phyloP scores from a whole-genome alignment of 2,329 filamentous ascomycete species.

The Clarireedia homoeocarpa region DNA sequence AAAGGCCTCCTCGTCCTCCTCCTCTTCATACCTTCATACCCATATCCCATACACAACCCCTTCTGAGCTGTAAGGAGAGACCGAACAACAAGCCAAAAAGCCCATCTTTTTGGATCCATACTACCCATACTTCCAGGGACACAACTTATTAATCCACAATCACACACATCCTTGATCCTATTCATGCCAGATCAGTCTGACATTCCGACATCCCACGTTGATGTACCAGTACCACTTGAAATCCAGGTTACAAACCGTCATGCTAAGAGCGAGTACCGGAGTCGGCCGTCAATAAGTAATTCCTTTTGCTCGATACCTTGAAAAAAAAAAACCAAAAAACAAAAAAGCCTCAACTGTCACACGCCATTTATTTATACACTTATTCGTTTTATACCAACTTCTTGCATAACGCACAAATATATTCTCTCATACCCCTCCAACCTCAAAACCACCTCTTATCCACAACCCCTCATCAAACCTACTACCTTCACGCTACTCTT shows the following conservation, averaged over 20 bases:
- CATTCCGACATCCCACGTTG: conserved; percentile 13
- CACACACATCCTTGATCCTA: neutral
- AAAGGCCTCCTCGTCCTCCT: neutral
- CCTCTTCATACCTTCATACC: neutral
- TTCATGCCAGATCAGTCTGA: conserved; percentile 15
- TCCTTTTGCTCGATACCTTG: conserved; percentile 8
- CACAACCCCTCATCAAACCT: neutral
- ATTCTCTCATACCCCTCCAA: neutral
- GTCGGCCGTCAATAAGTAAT: conserved; percentile 9
- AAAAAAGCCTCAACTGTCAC: neutral
- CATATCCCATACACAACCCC: neutral
- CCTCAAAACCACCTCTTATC: neutral
- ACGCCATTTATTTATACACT: neutral
- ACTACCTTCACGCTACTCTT: neutral
- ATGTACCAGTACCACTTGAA: conserved; percentile 9
- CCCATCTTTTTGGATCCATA: too few relatives aligned
- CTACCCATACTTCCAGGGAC: too few relatives aligned
- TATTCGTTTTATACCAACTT: neutral
- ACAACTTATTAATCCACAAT: too few relatives aligned
- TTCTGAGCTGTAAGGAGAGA: too few relatives aligned
- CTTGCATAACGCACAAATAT: neutral
- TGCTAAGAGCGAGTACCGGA: conserved; percentile 12
- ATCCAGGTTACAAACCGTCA: conserved; percentile 12
- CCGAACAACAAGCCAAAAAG: too few relatives aligned
- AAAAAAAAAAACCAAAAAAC: neutral